Evolutionary conservation across 805 yeast species (phyloP).

Genomic region (Hanseniaspora mollemarum): DNA sequence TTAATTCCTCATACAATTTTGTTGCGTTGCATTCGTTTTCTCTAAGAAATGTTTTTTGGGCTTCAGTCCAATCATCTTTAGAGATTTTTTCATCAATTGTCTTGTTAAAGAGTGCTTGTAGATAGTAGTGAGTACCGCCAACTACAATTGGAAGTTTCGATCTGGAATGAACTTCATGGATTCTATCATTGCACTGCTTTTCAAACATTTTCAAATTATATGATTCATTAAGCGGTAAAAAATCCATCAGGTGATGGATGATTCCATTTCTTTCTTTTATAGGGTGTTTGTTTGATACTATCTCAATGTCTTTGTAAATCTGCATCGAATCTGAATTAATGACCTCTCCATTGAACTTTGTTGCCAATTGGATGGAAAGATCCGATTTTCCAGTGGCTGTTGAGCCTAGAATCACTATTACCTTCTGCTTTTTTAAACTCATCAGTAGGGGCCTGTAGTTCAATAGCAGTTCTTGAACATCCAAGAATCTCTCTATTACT

Average conservation of each 20-base stretch:
- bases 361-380: conserved; percentile 54
- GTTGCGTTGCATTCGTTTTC: conserved; percentile 5
- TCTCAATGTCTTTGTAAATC: conserved; percentile 60
- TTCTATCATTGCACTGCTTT: conserved; percentile 50
- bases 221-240: conserved; percentile 67
- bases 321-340: conserved; percentile 98
- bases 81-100: conserved; percentile 36
- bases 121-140: conserved; percentile 93
- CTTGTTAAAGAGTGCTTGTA: conserved; percentile 63
- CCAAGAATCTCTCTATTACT: no score
- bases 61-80: conserved; percentile 26
- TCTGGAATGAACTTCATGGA: conserved; percentile 50
- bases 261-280: conserved; percentile 59
- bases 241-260: conserved; percentile 80
- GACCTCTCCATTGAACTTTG: conserved; percentile 68
- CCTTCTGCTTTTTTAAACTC: conserved; percentile 29
- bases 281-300: conserved; percentile 90
- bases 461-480: no score
- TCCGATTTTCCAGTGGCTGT: conserved; percentile 96
- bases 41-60: conserved; percentile 24
- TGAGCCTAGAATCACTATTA: conserved; percentile 73
- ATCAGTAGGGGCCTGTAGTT: no score
- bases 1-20: conserved; percentile 38
- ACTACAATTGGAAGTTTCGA: conserved; percentile 78
- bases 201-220: conserved; percentile 72